Evolutionary conservation across 768 basidiomycete species (phyloP).

Genomic region (Kwoniella dejecticola): DNA sequence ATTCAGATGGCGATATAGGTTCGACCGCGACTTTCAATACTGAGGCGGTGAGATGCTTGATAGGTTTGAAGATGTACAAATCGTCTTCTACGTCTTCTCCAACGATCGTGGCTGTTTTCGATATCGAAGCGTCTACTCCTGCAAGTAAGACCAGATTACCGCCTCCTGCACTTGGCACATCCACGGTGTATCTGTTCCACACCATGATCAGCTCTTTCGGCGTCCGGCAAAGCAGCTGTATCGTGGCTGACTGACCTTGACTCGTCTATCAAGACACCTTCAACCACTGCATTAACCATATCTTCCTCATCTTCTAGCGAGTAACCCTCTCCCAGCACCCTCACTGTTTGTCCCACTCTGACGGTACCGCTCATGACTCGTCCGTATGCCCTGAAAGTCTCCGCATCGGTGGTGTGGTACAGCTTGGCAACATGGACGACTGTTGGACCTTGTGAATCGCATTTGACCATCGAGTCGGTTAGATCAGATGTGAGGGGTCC

Average conservation of each 20-base stretch:
- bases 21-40: slow-evolving; percentile 98
- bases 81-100: slow-evolving; percentile 73
- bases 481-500: slow-evolving; percentile 83
- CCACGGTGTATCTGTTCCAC: slow-evolving; percentile 77
- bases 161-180: slow-evolving; percentile 80
- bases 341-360: slow-evolving; percentile 76
- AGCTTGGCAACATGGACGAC: slow-evolving; percentile 93
- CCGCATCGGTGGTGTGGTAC: slow-evolving; percentile 94
- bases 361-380: slow-evolving; percentile 91
- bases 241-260: slow-evolving; percentile 65
- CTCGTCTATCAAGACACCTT: slow-evolving; percentile 88
- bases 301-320: slow-evolving; percentile 99
- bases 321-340: slow-evolving; percentile 97
- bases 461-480: slow-evolving; percentile 75
- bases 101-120: slow-evolving; percentile 85
- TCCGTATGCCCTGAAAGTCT: slow-evolving; percentile 94
- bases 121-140: slow-evolving; percentile 90
- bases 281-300: slow-evolving; percentile 80
- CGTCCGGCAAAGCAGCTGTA: not conserved
- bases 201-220: slow-evolving; percentile 8
- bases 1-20: slow-evolving; percentile 93
- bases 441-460: slow-evolving; percentile 79
- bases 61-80: slow-evolving; percentile 89
- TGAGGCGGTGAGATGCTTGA: slow-evolving; percentile 95
- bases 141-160: slow-evolving; percentile 91